Conservation (phyloP, 140 eudicot species). For the Stevia rebaudiana region DNA sequence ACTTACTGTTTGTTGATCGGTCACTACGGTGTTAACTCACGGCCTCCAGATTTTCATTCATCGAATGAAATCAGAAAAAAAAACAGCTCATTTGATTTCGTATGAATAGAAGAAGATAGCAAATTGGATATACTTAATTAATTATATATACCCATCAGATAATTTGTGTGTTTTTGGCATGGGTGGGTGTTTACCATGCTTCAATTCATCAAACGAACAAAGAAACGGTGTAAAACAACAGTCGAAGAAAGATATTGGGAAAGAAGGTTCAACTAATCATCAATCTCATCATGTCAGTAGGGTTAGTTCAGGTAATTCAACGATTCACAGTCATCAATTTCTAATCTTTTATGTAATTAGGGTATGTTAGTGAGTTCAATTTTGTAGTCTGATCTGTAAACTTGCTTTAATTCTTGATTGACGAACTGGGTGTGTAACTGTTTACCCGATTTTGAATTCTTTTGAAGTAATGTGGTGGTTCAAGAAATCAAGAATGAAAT, state of each 20-base stretch:
- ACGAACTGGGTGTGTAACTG: constrained; percentile 4
- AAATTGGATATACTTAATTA: constrained; percentile 5
- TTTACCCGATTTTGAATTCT: constrained; percentile 7
- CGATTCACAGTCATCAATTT: background rate
- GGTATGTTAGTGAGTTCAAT: constrained; percentile 22
- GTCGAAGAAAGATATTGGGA: constrained; percentile 61
- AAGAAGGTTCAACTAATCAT: constrained; percentile 59
- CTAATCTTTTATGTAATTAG: constrained; percentile 3
- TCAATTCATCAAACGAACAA: constrained; percentile 63
- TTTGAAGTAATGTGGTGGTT: constrained; percentile 14
- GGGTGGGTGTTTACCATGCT: constrained; percentile 95
- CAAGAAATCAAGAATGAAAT: constrained; percentile 12
- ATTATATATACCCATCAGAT: constrained; percentile 22
- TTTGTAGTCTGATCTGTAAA: constrained; percentile 37
- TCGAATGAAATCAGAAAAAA: constrained; percentile 13
- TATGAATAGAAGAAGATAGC: constrained; percentile 11
- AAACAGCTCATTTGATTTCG: constrained; percentile 14
- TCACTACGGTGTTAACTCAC: constrained; percentile 36
- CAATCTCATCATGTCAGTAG: constrained; percentile 63
- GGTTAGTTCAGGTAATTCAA: constrained; percentile 68
- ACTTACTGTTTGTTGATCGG: constrained; percentile 37
- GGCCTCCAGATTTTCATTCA: constrained; percentile 25
- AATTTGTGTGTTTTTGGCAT: constrained; percentile 43
- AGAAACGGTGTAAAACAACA: constrained; percentile 67
- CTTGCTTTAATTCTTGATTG: constrained; percentile 16